A percentile compares a stretch with the other conserved stretches of the same genome.
phyloP scores from a whole-genome alignment of 2,329 filamentous ascomycete species.

The Alternaria infectoria region DNA sequence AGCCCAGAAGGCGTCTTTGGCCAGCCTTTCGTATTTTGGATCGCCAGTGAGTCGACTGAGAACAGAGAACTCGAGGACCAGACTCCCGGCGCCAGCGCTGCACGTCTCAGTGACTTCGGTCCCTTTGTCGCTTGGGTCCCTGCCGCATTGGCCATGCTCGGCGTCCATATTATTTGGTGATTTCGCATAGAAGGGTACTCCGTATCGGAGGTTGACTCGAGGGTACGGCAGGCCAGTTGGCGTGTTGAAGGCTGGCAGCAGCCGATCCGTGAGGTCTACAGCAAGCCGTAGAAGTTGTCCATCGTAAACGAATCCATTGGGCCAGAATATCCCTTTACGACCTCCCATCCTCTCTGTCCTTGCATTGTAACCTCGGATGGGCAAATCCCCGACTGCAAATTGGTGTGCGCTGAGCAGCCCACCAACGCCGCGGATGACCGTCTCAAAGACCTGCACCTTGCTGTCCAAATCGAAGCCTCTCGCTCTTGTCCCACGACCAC shows the following conservation, averaged over 20 bases:
- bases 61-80: conserved; percentile 91
- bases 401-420: conserved; percentile 91
- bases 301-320: conserved; percentile 80
- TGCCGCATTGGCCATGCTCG: conserved; percentile 55
- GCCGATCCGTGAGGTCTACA: conserved; percentile 78
- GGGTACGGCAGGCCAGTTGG: conserved; percentile 92
- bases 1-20: conserved; percentile 94
- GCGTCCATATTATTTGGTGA: conserved; percentile 74
- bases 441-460: conserved; percentile 99
- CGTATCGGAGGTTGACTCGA: conserved; percentile 86
- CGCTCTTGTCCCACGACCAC: conserved; percentile 73
- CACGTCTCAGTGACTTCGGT: conserved; percentile 92
- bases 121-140: conserved; percentile 54
- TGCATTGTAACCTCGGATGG: conserved; percentile 79
- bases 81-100: conserved; percentile 92
- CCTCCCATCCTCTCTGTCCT: conserved; percentile 42
- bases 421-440: conserved; percentile 90
- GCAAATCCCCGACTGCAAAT: conserved; percentile 88
- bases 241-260: conserved; percentile 92
- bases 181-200: conserved; percentile 90
- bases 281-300: conserved; percentile 91
- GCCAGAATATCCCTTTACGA: conserved; percentile 67
- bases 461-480: conserved; percentile 93
- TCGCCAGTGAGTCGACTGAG: conserved; percentile 88
- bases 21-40: conserved; percentile 82